phyloP scores from a whole-genome alignment of 2,329 filamentous ascomycete species.

The Clarireedia homoeocarpa region DNA sequence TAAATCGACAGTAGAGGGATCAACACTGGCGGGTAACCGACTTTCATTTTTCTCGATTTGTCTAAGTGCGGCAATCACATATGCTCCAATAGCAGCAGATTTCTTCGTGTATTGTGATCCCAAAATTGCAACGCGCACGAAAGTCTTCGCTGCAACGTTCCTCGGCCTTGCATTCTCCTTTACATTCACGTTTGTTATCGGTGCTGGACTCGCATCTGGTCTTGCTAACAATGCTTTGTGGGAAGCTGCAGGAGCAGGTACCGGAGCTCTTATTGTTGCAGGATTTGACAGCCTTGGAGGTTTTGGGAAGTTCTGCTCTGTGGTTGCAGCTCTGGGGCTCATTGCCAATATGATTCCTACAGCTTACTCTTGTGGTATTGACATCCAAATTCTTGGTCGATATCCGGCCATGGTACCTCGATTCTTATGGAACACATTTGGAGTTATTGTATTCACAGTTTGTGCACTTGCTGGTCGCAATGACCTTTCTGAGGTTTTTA shows the following conservation, averaged over 20 bases:
- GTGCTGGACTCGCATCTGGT: constrained; percentile 55
- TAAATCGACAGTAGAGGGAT: constrained; percentile 31
- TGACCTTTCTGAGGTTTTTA: constrained; percentile 55
- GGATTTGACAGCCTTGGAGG: constrained; percentile 49
- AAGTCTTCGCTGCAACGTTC: constrained; percentile 50
- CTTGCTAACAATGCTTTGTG: constrained; percentile 45
- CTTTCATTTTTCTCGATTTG: constrained; percentile 66
- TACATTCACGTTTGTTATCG: constrained; percentile 52
- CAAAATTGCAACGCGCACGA: constrained; percentile 36
- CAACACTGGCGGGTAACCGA: constrained; percentile 46
- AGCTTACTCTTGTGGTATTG: constrained; percentile 57
- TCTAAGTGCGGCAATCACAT: constrained; percentile 56
- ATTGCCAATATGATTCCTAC: constrained; percentile 59
- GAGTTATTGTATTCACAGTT: constrained; percentile 54
- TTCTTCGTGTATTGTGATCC: constrained; percentile 58
- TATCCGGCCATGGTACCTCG: constrained; percentile 51
- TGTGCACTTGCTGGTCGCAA: constrained; percentile 56
- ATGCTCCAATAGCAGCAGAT: constrained; percentile 54
- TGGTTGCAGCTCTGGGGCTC: constrained; percentile 55
- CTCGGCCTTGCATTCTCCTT: constrained; percentile 49
- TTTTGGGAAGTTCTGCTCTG: constrained; percentile 61
- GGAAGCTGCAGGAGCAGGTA: constrained; percentile 49
- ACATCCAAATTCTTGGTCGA: constrained; percentile 57
- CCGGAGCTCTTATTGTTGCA: constrained; percentile 57
- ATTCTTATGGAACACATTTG: constrained; percentile 55